Evolutionary conservation across 1,284 basidiomycete genomes (phyloP).

Genomic region (Apiotrichum brassicae): DNA sequence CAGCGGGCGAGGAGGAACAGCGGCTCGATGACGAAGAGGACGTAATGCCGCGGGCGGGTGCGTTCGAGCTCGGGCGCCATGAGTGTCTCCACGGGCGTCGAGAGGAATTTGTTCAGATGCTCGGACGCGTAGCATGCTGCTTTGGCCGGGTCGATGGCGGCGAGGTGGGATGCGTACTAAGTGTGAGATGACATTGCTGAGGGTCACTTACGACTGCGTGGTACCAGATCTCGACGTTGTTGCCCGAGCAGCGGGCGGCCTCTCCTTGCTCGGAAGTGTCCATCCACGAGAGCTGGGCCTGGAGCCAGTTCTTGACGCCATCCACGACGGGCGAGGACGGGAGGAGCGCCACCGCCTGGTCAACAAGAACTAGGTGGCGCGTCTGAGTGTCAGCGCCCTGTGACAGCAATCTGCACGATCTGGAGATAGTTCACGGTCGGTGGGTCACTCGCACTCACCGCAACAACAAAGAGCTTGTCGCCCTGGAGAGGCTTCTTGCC

Average conservation of each 20-base stretch:
- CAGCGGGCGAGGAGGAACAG: slow-evolving; percentile 24
- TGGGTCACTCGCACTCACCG: too few species aligned
- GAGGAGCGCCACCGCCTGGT: slow-evolving; percentile 21
- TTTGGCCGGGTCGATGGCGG: slow-evolving; percentile 11
- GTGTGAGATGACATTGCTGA: not conserved
- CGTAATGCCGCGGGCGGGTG: slow-evolving; percentile 30
- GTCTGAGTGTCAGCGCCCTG: slow-evolving; percentile 11
- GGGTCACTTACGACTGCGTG: slow-evolving; percentile 25
- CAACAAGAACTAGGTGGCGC: slow-evolving; percentile 30
- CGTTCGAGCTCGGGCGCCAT: slow-evolving; percentile 22
- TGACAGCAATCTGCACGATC: not conserved
- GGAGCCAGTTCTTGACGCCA: slow-evolving; percentile 23
- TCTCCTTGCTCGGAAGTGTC: slow-evolving; percentile 22
- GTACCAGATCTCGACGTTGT: slow-evolving; percentile 34
- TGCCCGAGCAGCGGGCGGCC: slow-evolving; percentile 16
- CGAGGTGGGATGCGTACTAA: slow-evolving; percentile 25
- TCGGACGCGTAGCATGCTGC: slow-evolving; percentile 9
- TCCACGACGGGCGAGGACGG: slow-evolving; percentile 3
- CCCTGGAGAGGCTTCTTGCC: slow-evolving; percentile 20
- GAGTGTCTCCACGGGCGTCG: slow-evolving; percentile 6
- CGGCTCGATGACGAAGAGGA: slow-evolving; percentile 31
- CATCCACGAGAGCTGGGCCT: slow-evolving; percentile 28
- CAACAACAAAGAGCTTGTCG: slow-evolving; percentile 29
- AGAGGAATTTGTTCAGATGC: slow-evolving; percentile 1
- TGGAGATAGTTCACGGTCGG: too few species aligned